Percentiles rank a stretch among this genome's conserved stretches.
phyloP scores from a whole-genome alignment of 2,329 filamentous ascomycete species.

The Amphichorda felina region DNA sequence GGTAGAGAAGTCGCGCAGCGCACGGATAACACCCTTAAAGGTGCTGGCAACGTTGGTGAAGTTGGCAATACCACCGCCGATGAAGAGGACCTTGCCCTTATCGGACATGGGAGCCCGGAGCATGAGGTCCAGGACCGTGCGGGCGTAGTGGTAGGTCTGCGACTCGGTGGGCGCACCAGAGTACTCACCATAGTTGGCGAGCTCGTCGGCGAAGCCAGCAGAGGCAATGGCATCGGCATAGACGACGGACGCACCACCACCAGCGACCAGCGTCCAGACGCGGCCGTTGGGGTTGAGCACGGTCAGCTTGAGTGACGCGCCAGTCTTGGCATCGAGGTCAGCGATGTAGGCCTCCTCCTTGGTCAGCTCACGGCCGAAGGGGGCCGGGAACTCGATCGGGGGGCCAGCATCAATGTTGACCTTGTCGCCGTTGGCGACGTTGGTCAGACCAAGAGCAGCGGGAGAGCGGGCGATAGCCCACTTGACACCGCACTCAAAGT shows the following conservation, averaged over 20 bases:
- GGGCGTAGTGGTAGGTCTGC: conserved; percentile 98
- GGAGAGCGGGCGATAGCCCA: conserved; percentile 95
- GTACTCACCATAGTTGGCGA: conserved; percentile 99
- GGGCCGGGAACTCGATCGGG: conserved; percentile 97
- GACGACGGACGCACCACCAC: conserved; percentile 98
- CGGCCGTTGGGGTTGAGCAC: conserved; percentile 85
- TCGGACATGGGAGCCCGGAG: conserved; percentile 74
- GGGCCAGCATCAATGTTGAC: conserved; percentile 92
- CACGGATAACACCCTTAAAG: conserved; percentile 99
- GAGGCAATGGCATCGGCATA: conserved; percentile 98
- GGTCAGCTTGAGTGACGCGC: conserved; percentile 96
- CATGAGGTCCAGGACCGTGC: conserved; percentile 94
- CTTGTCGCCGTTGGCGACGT: conserved; percentile 56
- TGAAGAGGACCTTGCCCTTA: conserved; percentile 98
- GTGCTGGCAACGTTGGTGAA: conserved; percentile 99
- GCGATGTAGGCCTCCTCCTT: conserved; percentile 99
- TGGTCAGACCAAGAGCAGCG: conserved; percentile 73
- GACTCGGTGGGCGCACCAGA: conserved; percentile 97
- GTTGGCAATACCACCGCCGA: conserved; percentile 99
- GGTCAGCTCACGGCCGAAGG: conserved; percentile 94
- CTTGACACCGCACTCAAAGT: conserved; percentile 98
- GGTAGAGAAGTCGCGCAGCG: conserved; percentile 78
- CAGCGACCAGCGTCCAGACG: conserved; percentile 96
- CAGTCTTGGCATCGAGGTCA: conserved; percentile 97
- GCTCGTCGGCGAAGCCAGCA: conserved; percentile 85